These are phyloP conservation scores for Malania oleifera DNA, from an alignment of 164 flowering plant species.

Conservation along the genomic window DNA sequence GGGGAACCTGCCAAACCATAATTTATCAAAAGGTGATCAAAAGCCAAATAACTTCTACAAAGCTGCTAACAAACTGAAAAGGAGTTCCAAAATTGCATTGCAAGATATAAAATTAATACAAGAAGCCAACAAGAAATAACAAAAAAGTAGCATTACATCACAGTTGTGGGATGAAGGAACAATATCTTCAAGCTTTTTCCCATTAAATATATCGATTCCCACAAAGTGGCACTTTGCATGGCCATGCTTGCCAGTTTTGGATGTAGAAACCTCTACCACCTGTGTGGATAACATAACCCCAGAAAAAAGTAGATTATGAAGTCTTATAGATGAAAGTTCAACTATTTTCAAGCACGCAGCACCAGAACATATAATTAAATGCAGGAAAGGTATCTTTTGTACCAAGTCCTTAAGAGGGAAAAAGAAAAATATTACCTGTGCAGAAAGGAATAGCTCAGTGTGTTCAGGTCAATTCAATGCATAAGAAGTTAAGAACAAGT, in stretches of 20 bases:
- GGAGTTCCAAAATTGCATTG: not conserved
- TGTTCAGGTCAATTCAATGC: no score
- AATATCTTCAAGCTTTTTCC: conserved; percentile 36
- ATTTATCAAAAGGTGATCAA: not conserved
- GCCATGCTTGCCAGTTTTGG: conserved; percentile 51
- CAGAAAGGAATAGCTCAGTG: no score
- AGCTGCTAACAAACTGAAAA: no score
- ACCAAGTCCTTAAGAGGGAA: no score
- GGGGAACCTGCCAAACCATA: conserved; percentile 34
- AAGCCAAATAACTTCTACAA: not conserved
- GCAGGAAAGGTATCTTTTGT: no score
- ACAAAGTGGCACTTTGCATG: conserved; percentile 61
- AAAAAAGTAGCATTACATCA: conserved; percentile 21
- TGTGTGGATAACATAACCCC: conserved; percentile 7
- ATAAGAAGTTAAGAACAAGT: no score
- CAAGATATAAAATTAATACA: not conserved
- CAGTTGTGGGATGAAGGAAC: conserved; percentile 32
- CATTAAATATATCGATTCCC: conserved; percentile 39
- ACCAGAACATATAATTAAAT: no score
- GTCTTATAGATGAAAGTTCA: no score
- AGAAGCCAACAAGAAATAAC: not conserved
- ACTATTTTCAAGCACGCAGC: no score
- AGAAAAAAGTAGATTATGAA: no score
- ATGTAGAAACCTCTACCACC: conserved; percentile 52
- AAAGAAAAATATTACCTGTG: no score